These are phyloP conservation scores for Nosema muscidifuracis DNA, from an alignment of 371 early-diverging fungal genomes.

Conservation along the genomic window DNA sequence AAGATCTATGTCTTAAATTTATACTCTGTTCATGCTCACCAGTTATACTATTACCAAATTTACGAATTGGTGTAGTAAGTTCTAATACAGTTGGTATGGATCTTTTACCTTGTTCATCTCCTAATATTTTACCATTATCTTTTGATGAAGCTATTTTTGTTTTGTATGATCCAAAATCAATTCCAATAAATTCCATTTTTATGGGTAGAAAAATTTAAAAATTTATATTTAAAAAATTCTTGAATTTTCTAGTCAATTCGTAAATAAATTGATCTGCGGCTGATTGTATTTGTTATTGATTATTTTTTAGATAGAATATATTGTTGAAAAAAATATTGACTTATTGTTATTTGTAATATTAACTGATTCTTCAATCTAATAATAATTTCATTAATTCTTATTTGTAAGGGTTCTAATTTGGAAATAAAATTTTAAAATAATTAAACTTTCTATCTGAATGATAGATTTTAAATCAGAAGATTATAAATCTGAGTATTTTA, in stretches of 20 bases:
- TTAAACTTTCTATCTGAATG: too few species aligned
- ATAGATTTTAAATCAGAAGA: too few species aligned
- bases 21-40: slow-evolving; percentile 26
- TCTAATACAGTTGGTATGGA: slow-evolving; percentile 43
- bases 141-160: slow-evolving; percentile 44
- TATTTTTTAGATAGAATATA: too few species aligned
- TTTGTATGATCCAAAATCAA: slow-evolving; percentile 56
- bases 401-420: too few species aligned
- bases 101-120: slow-evolving; percentile 49
- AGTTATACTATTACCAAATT: slow-evolving; percentile 52
- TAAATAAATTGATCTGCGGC: too few species aligned
- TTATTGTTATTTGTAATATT: too few species aligned
- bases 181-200: slow-evolving; percentile 46
- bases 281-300: too few species aligned
- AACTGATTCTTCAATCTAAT: too few species aligned
- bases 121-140: slow-evolving; percentile 40
- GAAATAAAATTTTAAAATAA: too few species aligned
- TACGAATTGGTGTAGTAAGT: slow-evolving; percentile 39
- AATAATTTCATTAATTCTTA: too few species aligned
- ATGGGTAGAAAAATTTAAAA: not conserved
- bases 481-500: too few species aligned
- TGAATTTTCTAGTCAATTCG: slow-evolving; percentile 15
- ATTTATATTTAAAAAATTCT: slow-evolving; percentile 31
- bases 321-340: too few species aligned
- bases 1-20: slow-evolving; percentile 32